These are phyloP conservation scores for Corymbia maculata DNA, from an alignment of 345 rosid genomes.

Conservation along the genomic window DNA sequence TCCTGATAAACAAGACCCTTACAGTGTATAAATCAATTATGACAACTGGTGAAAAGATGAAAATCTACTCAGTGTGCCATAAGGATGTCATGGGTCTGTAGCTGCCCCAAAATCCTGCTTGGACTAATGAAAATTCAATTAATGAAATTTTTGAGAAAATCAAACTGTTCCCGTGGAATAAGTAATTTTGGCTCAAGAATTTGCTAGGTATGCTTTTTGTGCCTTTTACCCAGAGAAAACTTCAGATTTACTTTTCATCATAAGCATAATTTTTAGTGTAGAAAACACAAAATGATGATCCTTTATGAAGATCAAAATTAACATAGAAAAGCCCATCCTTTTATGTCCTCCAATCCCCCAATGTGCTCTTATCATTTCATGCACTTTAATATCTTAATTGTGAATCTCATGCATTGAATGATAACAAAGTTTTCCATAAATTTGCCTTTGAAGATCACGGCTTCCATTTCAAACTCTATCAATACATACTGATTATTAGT, in stretches of 20 bases:
- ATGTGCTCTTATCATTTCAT: neutral
- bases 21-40: neutral
- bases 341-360: neutral
- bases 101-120: neutral
- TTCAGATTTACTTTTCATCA: neutral
- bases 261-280: neutral
- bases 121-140: neutral
- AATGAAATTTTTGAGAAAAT: neutral
- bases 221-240: neutral
- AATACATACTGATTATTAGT: neutral
- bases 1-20: neutral
- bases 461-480: neutral
- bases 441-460: neutral
- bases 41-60: neutral
- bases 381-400: neutral
- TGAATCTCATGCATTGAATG: neutral
- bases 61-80: neutral
- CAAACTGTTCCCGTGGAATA: neutral
- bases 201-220: neutral
- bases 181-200: neutral
- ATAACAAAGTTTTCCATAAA: neutral
- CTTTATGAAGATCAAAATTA: neutral
- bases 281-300: neutral
- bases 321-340: neutral
- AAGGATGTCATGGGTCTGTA: neutral